Conservation (phyloP, 331 rosid genomes). For the Erythrophleum ivorense region DNA sequence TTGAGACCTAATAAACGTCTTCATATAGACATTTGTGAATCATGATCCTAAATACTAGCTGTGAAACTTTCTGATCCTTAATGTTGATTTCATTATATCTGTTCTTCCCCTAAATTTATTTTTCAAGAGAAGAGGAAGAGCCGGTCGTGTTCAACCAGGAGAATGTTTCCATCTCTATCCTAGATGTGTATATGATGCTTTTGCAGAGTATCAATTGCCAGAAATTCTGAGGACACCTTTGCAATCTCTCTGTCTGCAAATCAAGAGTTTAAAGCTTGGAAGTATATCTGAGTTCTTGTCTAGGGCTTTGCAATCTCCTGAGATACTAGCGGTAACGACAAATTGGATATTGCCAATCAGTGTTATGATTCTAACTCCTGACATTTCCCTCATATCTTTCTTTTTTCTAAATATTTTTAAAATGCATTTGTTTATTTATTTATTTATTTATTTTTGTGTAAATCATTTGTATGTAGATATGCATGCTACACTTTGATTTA, state of each 20-base stretch:
- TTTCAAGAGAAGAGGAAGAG: conserved; percentile 97
- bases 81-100: conserved; percentile 23
- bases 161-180: conserved; percentile 95
- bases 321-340: conserved; percentile 73
- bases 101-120: conserved; percentile 24
- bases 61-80: conserved; percentile 22
- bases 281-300: conserved; percentile 92
- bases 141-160: conserved; percentile 98
- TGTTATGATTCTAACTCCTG: conserved; percentile 8
- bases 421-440: conserved; percentile 4
- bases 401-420: neutral
- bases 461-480: conserved; percentile 35
- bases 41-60: conserved; percentile 18
- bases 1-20: neutral
- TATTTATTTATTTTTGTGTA: too few relatives aligned
- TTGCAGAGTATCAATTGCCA: conserved; percentile 88
- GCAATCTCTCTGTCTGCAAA: conserved; percentile 97
- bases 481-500: conserved; percentile 24
- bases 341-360: conserved; percentile 27
- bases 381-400: conserved; percentile 19
- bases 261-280: conserved; percentile 91
- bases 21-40: conserved; percentile 10
- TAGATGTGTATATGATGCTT: conserved; percentile 80
- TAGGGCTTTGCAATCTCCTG: conserved; percentile 96
- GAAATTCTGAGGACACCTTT: conserved; percentile 97